Base-by-base conservation (phyloP, 163 green algal genomes). In the Scenedesmus sp. region DNA sequence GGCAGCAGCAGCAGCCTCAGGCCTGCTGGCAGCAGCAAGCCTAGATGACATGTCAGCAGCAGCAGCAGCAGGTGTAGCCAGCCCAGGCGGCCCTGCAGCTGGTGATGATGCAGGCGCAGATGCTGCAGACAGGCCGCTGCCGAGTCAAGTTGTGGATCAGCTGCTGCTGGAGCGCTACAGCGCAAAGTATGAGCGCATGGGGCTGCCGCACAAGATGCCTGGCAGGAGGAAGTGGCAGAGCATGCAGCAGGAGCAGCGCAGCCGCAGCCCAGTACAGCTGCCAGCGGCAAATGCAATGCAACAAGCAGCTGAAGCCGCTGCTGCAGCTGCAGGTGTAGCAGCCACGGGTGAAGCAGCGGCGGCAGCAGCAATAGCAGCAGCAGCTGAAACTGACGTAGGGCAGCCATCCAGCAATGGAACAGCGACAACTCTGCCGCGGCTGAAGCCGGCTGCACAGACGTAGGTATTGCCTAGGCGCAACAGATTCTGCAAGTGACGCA, bases 141-240 rank as follows among this genome's bases (percentile, higher is more conserved):
- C 93, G 0, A n/a, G 79, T 6, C 55, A 91, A 23, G 79, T 94
- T 0, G 89, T 96, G 0, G 91, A 92, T 46, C 56, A 84, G 20
- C 55, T 96, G 86, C 77, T 96, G 70, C n/a, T 93, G n/a, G 67
- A 93, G 12, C 81, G 91, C 9, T 95, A 95, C 70, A 82, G 79
- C 1, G 77, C 86, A 4, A 95, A 94, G 85, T 96, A 91, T 79
- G 64, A 79, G 10, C 77, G 93, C 4, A 70, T 94, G 81, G 88
- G 91, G 7, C n/a, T 91, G 62, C 82, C 82, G 55, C 6, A 89
- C 9, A 83, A 60, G 55, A 89, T 89, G 89, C 89, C 89, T 4
- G 64, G 79, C 13, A 20, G 88, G 56, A 15, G 55, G 15, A 87
- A 54, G 57, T 87, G 74, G 88, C 76, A 67, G 74, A 86, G 82